Percentiles rank a stretch among this genome's conserved stretches.
Evolutionary conservation across 495 filamentous ascomycete genomes (phyloP).

Genomic region (Lichenothelia convexa): DNA sequence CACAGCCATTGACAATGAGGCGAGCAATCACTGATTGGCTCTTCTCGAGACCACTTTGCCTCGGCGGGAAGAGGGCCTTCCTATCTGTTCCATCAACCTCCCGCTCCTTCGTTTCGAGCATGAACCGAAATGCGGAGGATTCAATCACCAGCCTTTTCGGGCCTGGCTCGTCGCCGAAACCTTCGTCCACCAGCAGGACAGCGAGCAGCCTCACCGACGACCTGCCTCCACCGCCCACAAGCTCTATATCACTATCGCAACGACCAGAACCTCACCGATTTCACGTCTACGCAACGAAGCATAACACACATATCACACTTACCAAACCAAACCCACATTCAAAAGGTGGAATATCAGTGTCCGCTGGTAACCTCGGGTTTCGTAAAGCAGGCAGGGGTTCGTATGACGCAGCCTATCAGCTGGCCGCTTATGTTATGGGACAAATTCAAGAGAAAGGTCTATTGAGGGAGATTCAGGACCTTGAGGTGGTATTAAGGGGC

Average conservation of each 20-base stretch:
- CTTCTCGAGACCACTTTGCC: too few relatives aligned
- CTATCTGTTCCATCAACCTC: too few relatives aligned
- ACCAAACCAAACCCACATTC: constrained; percentile 61
- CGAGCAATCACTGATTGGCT: too few relatives aligned
- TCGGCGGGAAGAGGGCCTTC: too few relatives aligned
- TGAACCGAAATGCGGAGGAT: background rate
- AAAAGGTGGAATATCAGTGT: constrained; percentile 56
- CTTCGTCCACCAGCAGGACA: background rate
- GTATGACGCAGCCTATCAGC: constrained; percentile 89
- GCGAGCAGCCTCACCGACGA: background rate
- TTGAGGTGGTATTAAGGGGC: constrained; percentile 67
- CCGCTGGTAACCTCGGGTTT: constrained; percentile 72
- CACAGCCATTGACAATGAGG: too few relatives aligned
- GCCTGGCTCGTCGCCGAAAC: background rate
- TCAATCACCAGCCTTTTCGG: background rate
- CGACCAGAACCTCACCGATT: constrained; percentile 65
- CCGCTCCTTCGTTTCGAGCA: background rate
- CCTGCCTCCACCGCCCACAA: background rate
- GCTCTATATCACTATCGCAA: too few relatives aligned
- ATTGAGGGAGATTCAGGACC: constrained; percentile 35
- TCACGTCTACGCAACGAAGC: constrained; percentile 69
- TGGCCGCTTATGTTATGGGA: constrained; percentile 57
- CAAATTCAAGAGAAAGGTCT: constrained; percentile 59
- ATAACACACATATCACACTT: constrained; percentile 86
- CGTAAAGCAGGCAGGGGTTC: constrained; percentile 54